Base-by-base conservation (phyloP, 192 early-diverging fungal species). In the Coemansia sp. region DNA sequence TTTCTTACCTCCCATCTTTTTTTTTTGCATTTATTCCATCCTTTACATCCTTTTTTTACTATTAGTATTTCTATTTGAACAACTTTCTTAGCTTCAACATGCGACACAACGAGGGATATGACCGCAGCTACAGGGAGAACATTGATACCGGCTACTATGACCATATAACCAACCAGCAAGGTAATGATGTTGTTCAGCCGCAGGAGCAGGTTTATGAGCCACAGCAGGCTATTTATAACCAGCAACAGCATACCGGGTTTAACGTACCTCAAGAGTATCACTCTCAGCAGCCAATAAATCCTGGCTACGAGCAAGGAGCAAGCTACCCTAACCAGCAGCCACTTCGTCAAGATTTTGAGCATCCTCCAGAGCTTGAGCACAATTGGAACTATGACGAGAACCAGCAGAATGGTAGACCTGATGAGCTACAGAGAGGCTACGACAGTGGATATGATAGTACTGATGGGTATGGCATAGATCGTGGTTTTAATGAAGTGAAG, bases 1-100 rank as follows among this genome's bases (percentile, higher is more conserved):
- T 45, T 45, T 45, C 13, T 44, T 41, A 12, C 39, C 6, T 12
- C 39, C 39, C 11, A 40, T 13, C 10, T 41, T 13, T 41, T 27
- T 27, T 27, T 27, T 27, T 51, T 34, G 15, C 41, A 36, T 61
- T 60, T 68, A 45, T 68, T n/a, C 44, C 44, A 13, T 17, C 13
- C 13, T 17, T 20, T 31, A 29, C 15, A 59, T 27, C 38, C 12
- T 36, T 68, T 36, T 66, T 56, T 39, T 45, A 31, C 17, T 36
- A 36, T 40, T 22, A 24, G 27, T 27, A 27, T 27, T 27, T 27
- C 27, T 41, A 27, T 53, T 41, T 56, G 31, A 19, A 3, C n/a
- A 66, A 27, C 45, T 38, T 32, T 6, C 13, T 12, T 56, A 32
- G 13, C 34, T 15, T 19, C 11, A 36, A 3, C 59, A 61, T 61